Percentiles rank a stretch among this genome's conserved stretches.
Evolutionary conservation across 495 filamentous ascomycete genomes (phyloP).

Genomic region (Gamarada debralockiae): DNA sequence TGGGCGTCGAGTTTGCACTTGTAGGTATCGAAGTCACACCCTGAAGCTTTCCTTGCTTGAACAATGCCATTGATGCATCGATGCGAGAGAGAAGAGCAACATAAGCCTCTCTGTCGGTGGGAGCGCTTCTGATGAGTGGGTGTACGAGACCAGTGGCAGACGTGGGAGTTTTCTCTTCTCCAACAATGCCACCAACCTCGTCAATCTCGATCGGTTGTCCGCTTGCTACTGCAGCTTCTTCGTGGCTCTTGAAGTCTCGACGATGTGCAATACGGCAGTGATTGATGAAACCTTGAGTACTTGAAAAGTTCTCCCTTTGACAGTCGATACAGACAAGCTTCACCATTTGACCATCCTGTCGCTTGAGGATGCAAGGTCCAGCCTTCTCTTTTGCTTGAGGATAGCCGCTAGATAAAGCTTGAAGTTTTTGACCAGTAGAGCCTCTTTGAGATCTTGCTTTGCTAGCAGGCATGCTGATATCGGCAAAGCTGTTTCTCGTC

Average conservation of each 20-base stretch:
- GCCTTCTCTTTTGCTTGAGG: constrained; percentile 63
- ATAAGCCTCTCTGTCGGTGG: constrained; percentile 51
- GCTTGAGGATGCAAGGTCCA: constrained; percentile 47
- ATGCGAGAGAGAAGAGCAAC: constrained; percentile 43
- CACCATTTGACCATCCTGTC: constrained; percentile 47
- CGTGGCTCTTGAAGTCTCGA: constrained; percentile 87
- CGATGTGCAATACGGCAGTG: constrained; percentile 95
- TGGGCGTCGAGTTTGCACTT: constrained; percentile 18
- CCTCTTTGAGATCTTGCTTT: constrained; percentile 62
- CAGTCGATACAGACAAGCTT: constrained; percentile 91
- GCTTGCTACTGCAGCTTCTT: constrained; percentile 86
- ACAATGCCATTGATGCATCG: constrained; percentile 41
- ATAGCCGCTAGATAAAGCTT: constrained; percentile 70
- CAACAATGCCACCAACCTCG: constrained; percentile 51
- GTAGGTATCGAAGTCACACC: constrained; percentile 38
- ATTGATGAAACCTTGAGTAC: constrained; percentile 96
- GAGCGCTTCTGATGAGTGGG: constrained; percentile 60
- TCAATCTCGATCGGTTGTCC: constrained; percentile 76
- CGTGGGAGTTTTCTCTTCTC: constrained; percentile 36
- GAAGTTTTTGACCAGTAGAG: constrained; percentile 55
- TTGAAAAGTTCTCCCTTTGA: constrained; percentile 83
- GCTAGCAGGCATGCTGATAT: constrained; percentile 48
- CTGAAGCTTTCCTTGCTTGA: constrained; percentile 40
- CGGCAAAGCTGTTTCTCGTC: constrained; percentile 68
- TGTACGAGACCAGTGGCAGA: constrained; percentile 57